Base-by-base conservation (phyloP, 441 rosid species). In the Pelargonium myrrhifolium region DNA sequence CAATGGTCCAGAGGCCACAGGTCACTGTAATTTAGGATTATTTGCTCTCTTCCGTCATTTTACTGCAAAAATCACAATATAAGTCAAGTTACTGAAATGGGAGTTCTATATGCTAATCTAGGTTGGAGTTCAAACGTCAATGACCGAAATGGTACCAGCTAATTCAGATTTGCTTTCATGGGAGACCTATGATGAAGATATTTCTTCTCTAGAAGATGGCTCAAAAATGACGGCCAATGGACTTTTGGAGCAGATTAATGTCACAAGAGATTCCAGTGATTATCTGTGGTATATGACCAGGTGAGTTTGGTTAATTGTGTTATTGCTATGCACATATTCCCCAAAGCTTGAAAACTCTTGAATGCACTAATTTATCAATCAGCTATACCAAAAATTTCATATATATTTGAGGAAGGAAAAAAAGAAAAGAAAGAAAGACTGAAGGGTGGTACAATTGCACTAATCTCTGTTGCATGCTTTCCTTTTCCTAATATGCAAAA, bases 91-190 rank as follows among this genome's bases (percentile, higher is more conserved):
- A 15, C 21, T 51, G 58, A 51, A 18, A 51, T 51, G 58, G 58
- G 9, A 15, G 22, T 51, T 15, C 58, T 51, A 10, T 10, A n/a
- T n/a, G 49, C 15, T 43, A 43, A 43, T 51, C 58, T 67, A 95
- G 99, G 90, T 92, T 74, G 98, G 99, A 75, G 98, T 87, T 79
- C 99, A 95, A 42, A 53, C 66, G 9, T 59, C 63, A 22, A 21
- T 22, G 63, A 59, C 17, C 37, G 35, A 59, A 22, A 59, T 59
- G 63, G 28, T 59, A 17, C 63, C 63, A 12, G 21, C 63, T 14
- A 21, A 59, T 59, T 9, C 35, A 9, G 26, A 63, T 40, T 31
- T 64, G 7, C 31, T 28, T 21, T 21, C 42, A 6, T 20, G 21
- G 53, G 67, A 64, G 49, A 6, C 40, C 14, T 24, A 22, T 31